phyloP scores from a whole-genome alignment of 2,329 filamentous ascomycete species.

The Phoma sp. region DNA sequence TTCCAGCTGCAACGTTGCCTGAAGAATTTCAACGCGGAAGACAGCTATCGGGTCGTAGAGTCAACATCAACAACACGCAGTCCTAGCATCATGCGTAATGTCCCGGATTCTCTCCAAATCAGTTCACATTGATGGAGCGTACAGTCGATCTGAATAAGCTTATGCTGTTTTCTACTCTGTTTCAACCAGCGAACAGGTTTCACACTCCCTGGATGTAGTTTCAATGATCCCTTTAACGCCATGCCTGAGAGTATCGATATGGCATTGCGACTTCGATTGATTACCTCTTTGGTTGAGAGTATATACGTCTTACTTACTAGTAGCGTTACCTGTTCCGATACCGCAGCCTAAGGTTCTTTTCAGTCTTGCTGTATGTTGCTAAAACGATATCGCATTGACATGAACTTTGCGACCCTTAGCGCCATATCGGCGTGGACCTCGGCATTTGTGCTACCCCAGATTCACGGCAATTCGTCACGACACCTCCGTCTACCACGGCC shows the following conservation, averaged over 20 bases:
- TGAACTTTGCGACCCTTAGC: background rate
- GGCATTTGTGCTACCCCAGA: slow-evolving; percentile 30
- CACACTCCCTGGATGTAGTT: background rate
- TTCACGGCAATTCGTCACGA: slow-evolving; percentile 36
- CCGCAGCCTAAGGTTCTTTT: slow-evolving; percentile 55
- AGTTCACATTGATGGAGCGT: background rate
- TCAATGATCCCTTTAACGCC: background rate
- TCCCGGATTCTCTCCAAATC: background rate
- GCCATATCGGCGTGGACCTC: slow-evolving; percentile 25
- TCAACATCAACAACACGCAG: background rate
- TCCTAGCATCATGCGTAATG: background rate
- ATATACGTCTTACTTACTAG: slow-evolving; percentile 58
- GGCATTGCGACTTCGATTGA: background rate
- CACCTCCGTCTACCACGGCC: slow-evolving; percentile 11
- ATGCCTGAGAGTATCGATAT: slow-evolving; percentile 1
- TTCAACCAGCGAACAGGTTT: background rate
- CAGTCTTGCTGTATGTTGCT: slow-evolving; percentile 55
- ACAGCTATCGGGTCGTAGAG: too few relatives aligned
- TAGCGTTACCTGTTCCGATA: slow-evolving; percentile 47
- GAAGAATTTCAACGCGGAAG: too few relatives aligned
- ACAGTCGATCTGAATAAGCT: background rate
- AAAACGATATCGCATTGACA: slow-evolving; percentile 57
- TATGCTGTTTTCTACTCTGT: background rate
- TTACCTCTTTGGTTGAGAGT: slow-evolving; percentile 27
- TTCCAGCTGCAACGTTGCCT: too few relatives aligned